Conservation (phyloP, 805 yeast genomes). For the Spathaspora gorwiae region DNA sequence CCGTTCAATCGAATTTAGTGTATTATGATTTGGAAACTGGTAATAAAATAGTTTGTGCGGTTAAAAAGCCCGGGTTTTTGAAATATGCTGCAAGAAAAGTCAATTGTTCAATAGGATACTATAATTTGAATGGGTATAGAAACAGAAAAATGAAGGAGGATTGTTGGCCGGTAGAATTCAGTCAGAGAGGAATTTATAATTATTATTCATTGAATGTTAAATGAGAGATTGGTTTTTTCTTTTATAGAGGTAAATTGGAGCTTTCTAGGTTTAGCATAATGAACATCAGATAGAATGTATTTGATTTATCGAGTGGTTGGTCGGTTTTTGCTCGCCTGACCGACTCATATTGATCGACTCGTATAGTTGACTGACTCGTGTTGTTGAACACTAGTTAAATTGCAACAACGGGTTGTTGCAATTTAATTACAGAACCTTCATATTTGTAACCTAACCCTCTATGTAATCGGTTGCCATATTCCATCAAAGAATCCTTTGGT, state of each 20-base stretch:
- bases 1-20: slow-evolving; percentile 35
- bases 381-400: too few species aligned
- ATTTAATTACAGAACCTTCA: too few species aligned
- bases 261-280: too few species aligned
- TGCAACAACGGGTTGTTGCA: too few species aligned
- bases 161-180: slow-evolving; percentile 49
- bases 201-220: slow-evolving; percentile 52
- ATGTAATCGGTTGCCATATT: too few species aligned
- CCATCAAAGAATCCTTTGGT: too few species aligned
- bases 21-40: slow-evolving; percentile 65
- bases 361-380: too few species aligned
- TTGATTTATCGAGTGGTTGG: too few species aligned
- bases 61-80: slow-evolving; percentile 45
- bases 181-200: slow-evolving; percentile 52
- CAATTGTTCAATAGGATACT: slow-evolving; percentile 51
- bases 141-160: slow-evolving; percentile 2
- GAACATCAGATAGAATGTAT: too few species aligned
- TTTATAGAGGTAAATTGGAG: neutral
- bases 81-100: slow-evolving; percentile 52
- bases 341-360: too few species aligned
- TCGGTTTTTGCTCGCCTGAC: too few species aligned
- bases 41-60: slow-evolving; percentile 46
- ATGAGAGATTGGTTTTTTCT: slow-evolving; percentile 6
- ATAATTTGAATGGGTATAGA: slow-evolving; percentile 26
- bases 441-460: too few species aligned